phyloP scores from a whole-genome alignment of 306 rosid genomes.

The Pachyrhizus erosus region DNA sequence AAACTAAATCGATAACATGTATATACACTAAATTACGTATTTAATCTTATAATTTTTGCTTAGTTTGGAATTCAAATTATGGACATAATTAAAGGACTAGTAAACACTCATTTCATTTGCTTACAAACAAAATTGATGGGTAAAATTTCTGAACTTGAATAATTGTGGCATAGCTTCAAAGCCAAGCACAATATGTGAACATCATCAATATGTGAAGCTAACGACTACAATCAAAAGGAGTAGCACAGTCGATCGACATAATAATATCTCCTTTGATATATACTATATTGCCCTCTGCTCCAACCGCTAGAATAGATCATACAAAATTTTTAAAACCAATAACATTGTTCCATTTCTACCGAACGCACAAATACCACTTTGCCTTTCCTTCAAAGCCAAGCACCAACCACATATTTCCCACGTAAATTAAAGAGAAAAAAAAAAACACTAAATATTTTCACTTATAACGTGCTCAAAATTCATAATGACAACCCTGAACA shows the following conservation, averaged over 20 bases:
- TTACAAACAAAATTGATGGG: not conserved
- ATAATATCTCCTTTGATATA: conserved; percentile 2
- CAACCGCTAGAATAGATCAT: no score
- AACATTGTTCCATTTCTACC: conserved; percentile 48
- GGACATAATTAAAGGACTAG: not conserved
- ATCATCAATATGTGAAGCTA: conserved; percentile 24
- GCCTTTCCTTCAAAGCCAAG: conserved; percentile 86
- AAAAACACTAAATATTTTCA: conserved; percentile 10
- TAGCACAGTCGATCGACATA: conserved; percentile 32
- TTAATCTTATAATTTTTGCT: no score
- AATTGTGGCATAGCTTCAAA: conserved; percentile 61
- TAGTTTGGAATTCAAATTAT: no score
- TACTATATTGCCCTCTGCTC: not conserved
- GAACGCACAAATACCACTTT: conserved; percentile 45
- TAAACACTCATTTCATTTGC: not conserved
- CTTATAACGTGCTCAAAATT: conserved; percentile 30
- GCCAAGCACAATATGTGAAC: conserved; percentile 53
- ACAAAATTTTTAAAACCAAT: conserved; percentile 7
- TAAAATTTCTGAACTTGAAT: conserved; percentile 17
- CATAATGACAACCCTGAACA: conserved; percentile 41
- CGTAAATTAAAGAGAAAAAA: not conserved
- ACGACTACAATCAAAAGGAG: conserved; percentile 27
- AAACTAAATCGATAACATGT: no score
- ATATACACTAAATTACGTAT: no score
- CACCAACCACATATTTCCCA: conserved; percentile 12